Evolutionary conservation across 192 early-diverging fungal genomes (phyloP).

Genomic region (Umbelopsis sp.): DNA sequence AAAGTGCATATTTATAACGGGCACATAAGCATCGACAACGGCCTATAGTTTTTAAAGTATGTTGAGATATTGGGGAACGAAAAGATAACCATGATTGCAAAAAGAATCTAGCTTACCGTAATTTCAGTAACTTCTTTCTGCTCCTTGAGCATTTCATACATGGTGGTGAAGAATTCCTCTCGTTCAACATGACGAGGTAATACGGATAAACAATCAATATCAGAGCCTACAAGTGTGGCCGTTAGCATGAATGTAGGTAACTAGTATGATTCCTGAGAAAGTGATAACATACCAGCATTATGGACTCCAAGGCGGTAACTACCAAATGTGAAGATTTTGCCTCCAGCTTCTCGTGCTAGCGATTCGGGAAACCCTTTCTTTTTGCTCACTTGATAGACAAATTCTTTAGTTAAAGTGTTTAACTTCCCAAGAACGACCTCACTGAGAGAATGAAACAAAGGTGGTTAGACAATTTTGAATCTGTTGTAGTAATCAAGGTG

Average conservation of each 20-base stretch:
- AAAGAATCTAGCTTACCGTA: conserved; percentile 44
- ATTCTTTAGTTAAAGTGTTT: conserved; percentile 86
- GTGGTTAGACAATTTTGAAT: neutral
- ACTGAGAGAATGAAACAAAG: conserved; percentile 43
- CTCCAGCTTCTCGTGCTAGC: conserved; percentile 84
- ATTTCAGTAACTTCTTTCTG: conserved; percentile 85
- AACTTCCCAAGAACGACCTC: conserved; percentile 89
- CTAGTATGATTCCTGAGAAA: neutral
- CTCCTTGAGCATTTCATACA: conserved; percentile 85
- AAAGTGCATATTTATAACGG: conserved; percentile 95
- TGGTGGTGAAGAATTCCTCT: conserved; percentile 91
- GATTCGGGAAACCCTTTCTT: conserved; percentile 74
- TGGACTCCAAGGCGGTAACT: conserved; percentile 96
- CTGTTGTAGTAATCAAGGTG: neutral
- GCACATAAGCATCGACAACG: conserved; percentile 91
- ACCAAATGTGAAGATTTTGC: conserved; percentile 98
- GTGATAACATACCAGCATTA: conserved; percentile 65
- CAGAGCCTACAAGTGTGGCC: conserved; percentile 61
- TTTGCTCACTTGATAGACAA: conserved; percentile 80
- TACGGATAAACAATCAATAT: conserved; percentile 98
- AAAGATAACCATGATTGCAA: neutral
- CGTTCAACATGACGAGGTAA: conserved; percentile 86
- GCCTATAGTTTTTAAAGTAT: conserved; percentile 36
- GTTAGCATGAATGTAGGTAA: neutral
- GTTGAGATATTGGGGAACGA: neutral